Evolutionary conservation across 2,329 filamentous ascomycete species (phyloP), one percentile per base, ranked within the genome.

Genomic region (Diplodia intermedia): DNA sequence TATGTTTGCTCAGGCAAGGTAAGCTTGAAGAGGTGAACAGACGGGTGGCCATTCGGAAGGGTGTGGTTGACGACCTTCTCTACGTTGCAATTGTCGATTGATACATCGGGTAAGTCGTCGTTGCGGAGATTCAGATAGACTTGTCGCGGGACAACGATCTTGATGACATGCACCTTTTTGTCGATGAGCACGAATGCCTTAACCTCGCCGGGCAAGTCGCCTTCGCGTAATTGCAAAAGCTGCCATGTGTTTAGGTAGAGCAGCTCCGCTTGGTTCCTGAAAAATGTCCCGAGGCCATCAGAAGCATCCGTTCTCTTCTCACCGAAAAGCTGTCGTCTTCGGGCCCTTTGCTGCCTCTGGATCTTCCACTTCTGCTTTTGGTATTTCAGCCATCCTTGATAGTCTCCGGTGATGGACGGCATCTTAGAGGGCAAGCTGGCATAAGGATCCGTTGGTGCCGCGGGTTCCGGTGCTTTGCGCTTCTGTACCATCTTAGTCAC

Each of bases 341-440:
- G 89, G 69, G 90, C 86, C 26, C 95, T 89, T 40, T 94, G 93
- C 77, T 97, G 91, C 75, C 93, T 97, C 77, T 99, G 95, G 47
- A 98, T 90, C 82, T 94, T 97, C 95, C 95, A 99, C 80, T 99
- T 99, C 81, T 94, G 89, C 80, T 99, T 99, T 77, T 99, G 95
- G 75, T 98, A 98, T 75, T 91, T 86, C 65, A 99, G 79, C 83
- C 97, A 99, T 0, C 88, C 92, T 20, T 88, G 83, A 73, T 99
- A 99, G 78, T 99, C 91, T 60, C 95, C 89, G 0, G 89, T 91
- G 23, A 95, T 91, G 29, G 86, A 87, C 1, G 95, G 94, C 91
- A 97, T 96, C 52, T 88, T 86, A 69, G 90, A 88, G 0, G 95
- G 95, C 15, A 99, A 84, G 29, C 88, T 88, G 33, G 93, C 90